Evolutionary conservation across 768 basidiomycete species (phyloP).

Genomic region (Trametes cingulata): DNA sequence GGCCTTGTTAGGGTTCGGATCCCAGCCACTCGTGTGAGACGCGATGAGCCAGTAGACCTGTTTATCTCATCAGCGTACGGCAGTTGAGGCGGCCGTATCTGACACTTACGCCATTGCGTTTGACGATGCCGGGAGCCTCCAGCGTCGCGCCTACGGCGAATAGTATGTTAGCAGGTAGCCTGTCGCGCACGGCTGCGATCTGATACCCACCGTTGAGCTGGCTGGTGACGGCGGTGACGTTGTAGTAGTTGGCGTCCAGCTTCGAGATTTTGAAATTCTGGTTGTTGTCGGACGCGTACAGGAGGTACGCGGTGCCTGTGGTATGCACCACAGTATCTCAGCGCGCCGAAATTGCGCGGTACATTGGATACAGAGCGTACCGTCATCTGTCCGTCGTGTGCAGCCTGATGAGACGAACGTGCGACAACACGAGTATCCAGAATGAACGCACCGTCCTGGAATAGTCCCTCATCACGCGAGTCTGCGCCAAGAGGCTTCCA

Average conservation of each 20-base stretch:
- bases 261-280: conserved; percentile 67
- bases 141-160: conserved; percentile 48
- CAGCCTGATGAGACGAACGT: neutral
- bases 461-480: conserved; percentile 60
- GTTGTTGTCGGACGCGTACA: conserved; percentile 69
- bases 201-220: conserved; percentile 42
- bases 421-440: too few relatives aligned
- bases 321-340: too few relatives aligned
- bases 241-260: conserved; percentile 59
- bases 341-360: too few relatives aligned
- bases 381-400: neutral
- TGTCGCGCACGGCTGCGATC: neutral
- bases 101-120: conserved; percentile 48
- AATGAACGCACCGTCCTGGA: conserved; percentile 48
- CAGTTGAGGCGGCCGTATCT: neutral
- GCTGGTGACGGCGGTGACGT: conserved; percentile 48
- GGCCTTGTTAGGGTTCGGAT: conserved; percentile 61
- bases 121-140: conserved; percentile 63
- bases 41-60: conserved; percentile 60
- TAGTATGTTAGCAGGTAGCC: neutral
- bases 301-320: conserved; percentile 49
- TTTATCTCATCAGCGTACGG: neutral
- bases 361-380: neutral
- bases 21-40: conserved; percentile 58
- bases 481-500: conserved; percentile 59